Base-by-base conservation (phyloP, 495 filamentous ascomycete species). In the Neurospora sp. region DNA sequence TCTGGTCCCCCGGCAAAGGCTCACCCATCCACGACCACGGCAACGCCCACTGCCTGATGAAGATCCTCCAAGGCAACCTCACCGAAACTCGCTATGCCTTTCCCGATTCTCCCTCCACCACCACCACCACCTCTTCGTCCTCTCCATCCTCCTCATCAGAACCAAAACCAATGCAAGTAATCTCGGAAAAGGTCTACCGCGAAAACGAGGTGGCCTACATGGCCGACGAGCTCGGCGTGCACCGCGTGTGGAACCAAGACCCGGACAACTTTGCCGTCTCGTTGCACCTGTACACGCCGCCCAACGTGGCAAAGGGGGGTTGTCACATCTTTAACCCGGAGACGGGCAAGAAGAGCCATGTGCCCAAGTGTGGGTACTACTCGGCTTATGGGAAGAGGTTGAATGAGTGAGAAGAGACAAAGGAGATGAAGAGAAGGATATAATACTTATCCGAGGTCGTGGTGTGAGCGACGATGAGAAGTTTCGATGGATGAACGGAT, bases 1-100 rank as follows among this genome's bases (percentile, higher is more conserved):
- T 97, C n/a, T 98, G 94, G 94, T 91, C 87, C 14, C 94, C 94
- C 23, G 92, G 93, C n/a, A 93, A 93, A 81, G 89, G 89, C 27
- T 94, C 90, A 78, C 89, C 89, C 1, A 92, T 97, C 74, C 94
- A 98, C 81, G 94, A 98, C 78, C 93, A 96, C 80, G 92, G 92
- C 75, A 90, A 93, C 77, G 91, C 93, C 35, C 92, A 94, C 77
- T 96, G 93, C 78, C 73, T 89, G 72, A 88, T 89, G 87, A 88
- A 86, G 79, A 84, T 97, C 74, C 87, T 97, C 42, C 89, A 90
- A 75, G 94, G 94, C 35, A 84, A 84, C 44, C 84, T 98, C 48
- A 89, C 87, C 75, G 94, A 98, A 83, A 93, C 91, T 9, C 87
- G 91, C 23, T 98, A 94, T 80, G 85, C 86, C 39, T 93, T 92